Conservation (phyloP, 2,329 filamentous ascomycete species). For the Microdochium nivale region DNA sequence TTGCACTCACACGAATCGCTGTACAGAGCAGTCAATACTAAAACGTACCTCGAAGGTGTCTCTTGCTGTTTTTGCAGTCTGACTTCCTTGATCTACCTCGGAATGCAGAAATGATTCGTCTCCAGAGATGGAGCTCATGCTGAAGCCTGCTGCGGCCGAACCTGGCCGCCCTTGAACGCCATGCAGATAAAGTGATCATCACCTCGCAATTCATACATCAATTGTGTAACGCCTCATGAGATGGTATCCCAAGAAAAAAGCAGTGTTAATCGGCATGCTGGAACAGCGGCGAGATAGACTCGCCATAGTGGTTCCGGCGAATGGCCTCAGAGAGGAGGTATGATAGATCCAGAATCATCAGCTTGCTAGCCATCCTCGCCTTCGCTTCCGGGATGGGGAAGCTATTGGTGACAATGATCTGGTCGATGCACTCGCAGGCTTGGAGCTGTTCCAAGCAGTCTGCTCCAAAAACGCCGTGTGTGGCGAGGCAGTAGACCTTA, state of each 20-base stretch:
- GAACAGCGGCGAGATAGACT: slow-evolving; percentile 65
- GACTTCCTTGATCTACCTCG: neutral
- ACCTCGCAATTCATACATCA: neutral
- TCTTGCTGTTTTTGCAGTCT: neutral
- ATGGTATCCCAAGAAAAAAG: neutral
- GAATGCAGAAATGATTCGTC: neutral
- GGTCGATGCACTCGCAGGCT: slow-evolving; percentile 85
- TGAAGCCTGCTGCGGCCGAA: neutral
- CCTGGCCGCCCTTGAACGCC: neutral
- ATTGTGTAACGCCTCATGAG: neutral
- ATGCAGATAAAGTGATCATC: neutral
- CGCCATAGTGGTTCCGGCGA: slow-evolving; percentile 91
- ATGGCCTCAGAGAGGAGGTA: slow-evolving; percentile 87
- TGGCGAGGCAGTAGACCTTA: slow-evolving; percentile 95
- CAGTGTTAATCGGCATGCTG: slow-evolving; percentile 48
- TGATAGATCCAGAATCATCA: slow-evolving; percentile 83
- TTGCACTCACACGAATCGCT: neutral
- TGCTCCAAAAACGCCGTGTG: slow-evolving; percentile 87
- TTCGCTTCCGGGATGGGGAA: slow-evolving; percentile 81
- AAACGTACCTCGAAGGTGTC: slow-evolving; percentile 6
- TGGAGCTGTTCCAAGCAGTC: slow-evolving; percentile 87
- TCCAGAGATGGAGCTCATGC: neutral
- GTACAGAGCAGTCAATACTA: neutral
- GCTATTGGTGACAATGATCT: slow-evolving; percentile 93
- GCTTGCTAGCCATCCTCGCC: slow-evolving; percentile 64